Evolutionary conservation across 495 filamentous ascomycete genomes (phyloP).

Genomic region (Talaromyces proteolyticus): DNA sequence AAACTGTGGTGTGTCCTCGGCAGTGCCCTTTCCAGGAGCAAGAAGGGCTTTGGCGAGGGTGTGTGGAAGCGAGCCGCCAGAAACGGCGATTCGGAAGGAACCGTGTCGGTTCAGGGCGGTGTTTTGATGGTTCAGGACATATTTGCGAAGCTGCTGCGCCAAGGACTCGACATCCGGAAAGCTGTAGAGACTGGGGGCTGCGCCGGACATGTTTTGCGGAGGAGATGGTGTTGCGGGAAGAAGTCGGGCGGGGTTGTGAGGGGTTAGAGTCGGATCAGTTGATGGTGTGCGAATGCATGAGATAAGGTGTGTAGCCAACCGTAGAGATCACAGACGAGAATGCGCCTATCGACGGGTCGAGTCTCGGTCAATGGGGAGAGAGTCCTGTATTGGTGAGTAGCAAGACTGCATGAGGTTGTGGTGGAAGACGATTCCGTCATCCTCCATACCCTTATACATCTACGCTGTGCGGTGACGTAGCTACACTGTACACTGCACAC

Average conservation of each 20-base stretch:
- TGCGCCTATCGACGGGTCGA: too few species aligned
- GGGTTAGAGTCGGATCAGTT: neutral
- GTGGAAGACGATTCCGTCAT: too few species aligned
- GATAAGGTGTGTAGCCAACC: neutral
- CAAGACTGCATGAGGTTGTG: too few species aligned
- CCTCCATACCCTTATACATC: too few species aligned
- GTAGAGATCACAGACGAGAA: too few species aligned
- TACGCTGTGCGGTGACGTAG: too few species aligned
- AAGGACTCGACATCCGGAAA: slow-evolving; percentile 64
- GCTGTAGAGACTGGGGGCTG: slow-evolving; percentile 77
- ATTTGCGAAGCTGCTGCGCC: slow-evolving; percentile 67
- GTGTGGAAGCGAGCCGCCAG: slow-evolving; percentile 87
- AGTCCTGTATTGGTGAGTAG: too few species aligned
- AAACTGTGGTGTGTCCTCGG: slow-evolving; percentile 65
- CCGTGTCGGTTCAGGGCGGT: slow-evolving; percentile 71
- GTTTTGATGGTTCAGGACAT: slow-evolving; percentile 74
- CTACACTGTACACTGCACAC: too few species aligned
- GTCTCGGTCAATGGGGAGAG: too few species aligned
- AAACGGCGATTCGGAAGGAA: slow-evolving; percentile 86
- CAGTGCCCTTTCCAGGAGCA: slow-evolving; percentile 44
- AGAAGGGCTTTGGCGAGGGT: slow-evolving; percentile 81
- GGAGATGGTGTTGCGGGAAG: neutral
- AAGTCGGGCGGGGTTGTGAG: neutral
- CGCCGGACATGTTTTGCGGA: slow-evolving; percentile 31
- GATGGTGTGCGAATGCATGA: too few species aligned